Percentiles rank a stretch among this genome's conserved stretches.
These are phyloP conservation scores for Carpinus fangiana DNA, from an alignment of 306 rosid species.

Conservation along the genomic window DNA sequence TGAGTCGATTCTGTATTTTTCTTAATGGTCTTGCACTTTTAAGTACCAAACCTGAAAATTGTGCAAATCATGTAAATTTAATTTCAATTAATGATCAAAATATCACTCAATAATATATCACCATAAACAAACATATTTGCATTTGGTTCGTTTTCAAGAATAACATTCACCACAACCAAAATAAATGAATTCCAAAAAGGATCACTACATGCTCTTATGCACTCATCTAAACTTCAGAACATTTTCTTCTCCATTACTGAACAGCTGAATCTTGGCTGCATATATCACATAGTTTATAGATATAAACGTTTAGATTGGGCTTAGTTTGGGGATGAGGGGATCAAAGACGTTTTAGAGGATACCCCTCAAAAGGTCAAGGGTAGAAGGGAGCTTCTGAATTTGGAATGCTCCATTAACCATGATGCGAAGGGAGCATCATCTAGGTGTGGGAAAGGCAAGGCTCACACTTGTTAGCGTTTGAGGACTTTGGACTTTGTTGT, in stretches of 20 bases:
- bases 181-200: neutral
- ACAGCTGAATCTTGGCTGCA: neutral
- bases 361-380: too few species aligned
- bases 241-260: neutral
- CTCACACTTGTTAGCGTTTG: too few species aligned
- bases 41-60: neutral
- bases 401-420: too few species aligned
- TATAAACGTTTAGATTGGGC: too few species aligned
- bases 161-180: neutral
- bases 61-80: neutral
- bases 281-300: neutral
- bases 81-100: neutral
- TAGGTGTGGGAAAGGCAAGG: too few species aligned
- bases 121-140: constrained; percentile 7
- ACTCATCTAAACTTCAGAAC: neutral
- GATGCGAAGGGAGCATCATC: too few species aligned
- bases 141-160: neutral
- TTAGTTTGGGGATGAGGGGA: too few species aligned
- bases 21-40: neutral
- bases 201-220: neutral
- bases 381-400: too few species aligned
- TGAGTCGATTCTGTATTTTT: neutral
- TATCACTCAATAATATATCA: neutral
- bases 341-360: too few species aligned
- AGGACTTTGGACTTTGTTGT: too few species aligned